Base-by-base conservation (phyloP, 345 rosid genomes). In the Dimocarpus longan region DNA sequence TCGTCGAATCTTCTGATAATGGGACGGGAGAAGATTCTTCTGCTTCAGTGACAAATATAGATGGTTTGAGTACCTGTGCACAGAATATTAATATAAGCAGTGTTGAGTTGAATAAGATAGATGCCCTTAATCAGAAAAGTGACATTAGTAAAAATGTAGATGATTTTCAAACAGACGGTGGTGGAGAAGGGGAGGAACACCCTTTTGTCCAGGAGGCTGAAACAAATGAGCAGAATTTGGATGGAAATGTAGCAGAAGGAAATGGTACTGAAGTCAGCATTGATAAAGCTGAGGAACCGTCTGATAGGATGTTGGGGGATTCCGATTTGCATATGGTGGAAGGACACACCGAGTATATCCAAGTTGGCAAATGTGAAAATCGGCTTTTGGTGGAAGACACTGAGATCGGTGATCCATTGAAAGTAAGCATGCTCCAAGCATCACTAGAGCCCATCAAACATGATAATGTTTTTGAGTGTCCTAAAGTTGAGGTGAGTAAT, bases 41-140 rank as follows among this genome's bases (percentile, higher is more conserved):
- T 82, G 78, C 66, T 82, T 85, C 87, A 73, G 86, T 79, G 74
- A 78, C 73, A 75, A 87, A 87, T 81, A 78, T 75, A 68, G 89
- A 85, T 77, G 56, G 77, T 78, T 57, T 64, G 22, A 64, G 67
- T 9, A 37, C 50, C 28, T 48, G 83, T 78, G 60, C 60, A 63
- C 85, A 77, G 22, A 80, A 75, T 79, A 74, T 71, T 19, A 59
- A 52, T 84, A 12, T 78, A 18, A 80, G 70, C 54, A 73, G 67
- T 84, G 79, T 52, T 60, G 85, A 75, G 71, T 43, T 84, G 74
- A 84, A 73, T 78, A 76, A 64, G 70, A 85, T 86, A 82, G 84
- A 66, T 56, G 64, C 57, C 63, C 66, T 70, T 39, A 81, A 66
- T 80, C 48, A 70, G 62, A 73, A 79, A 69, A 83, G 43, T 78